Base-by-base conservation (phyloP, 257 asterid genomes). In the Oldenlandia corymbosa region DNA sequence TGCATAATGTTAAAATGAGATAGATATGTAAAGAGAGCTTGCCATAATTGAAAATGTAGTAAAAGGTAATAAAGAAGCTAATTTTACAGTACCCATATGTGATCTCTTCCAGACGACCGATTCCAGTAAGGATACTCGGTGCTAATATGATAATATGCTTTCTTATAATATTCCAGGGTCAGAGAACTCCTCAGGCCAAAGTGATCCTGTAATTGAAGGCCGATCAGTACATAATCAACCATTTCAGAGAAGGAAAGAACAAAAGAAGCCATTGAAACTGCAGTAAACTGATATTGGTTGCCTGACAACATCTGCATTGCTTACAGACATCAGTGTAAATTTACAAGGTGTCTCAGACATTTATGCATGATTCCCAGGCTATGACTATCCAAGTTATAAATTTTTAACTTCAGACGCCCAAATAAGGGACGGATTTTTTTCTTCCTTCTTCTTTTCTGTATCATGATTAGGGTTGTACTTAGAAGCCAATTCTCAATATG, bases 31-130 rank as follows among this genome's bases (percentile, higher is more conserved):
- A 34, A 34, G 9, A 34, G 39, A 34, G 9, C 39, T 3, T 9
- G n/a, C n/a, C n/a, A n/a, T 3, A 34, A 34, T 3, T 34, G 9
- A 34, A 34, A 34, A 54, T 56, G 34, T 12, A 39, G 17, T 13
- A 13, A 68, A 3, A 39, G 61, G 58, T 24, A 18, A 41, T 47
- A 56, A 53, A 64, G 57, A n/a, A n/a, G n/a, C n/a, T n/a, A n/a
- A n/a, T n/a, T 23, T 24, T 3, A 66, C 47, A 72, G 47, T 89
- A 93, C 99, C 99, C 99, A 93, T 65, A 93, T 77, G 81, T 92
- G 99, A 81, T 93, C 99, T 73, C 84, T 93, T 66, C 99, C 99
- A 12, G 85, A 81, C 73, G 99, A 78, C 62, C 68, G 84, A 60
- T 85, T 93, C 99, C 99, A 93, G 80, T 81, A 85, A 5, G 92